Percentiles rank a stretch among this genome's conserved stretches.
phyloP scores from a whole-genome alignment of 75 land plant species.

The Cryptomeria japonica region DNA sequence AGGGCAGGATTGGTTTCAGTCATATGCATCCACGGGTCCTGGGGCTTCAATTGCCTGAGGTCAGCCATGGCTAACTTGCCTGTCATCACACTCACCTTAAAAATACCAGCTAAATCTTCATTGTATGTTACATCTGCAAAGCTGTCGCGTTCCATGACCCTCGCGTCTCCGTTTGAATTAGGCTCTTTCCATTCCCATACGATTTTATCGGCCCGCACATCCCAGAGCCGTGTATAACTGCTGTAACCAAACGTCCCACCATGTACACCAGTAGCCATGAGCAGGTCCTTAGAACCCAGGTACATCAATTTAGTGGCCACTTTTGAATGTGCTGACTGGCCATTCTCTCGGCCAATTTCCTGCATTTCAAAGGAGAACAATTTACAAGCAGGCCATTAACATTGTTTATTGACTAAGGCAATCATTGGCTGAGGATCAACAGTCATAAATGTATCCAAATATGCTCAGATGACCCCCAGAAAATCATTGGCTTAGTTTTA shows the following conservation, averaged over 20 bases:
- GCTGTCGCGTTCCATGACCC: slow-evolving; percentile 66
- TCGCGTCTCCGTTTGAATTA: slow-evolving; percentile 39
- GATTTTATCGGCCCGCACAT: slow-evolving; percentile 52
- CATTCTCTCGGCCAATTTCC: slow-evolving; percentile 69
- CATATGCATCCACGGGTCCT: slow-evolving; percentile 53
- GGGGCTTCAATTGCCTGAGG: slow-evolving; percentile 47
- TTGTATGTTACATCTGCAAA: slow-evolving; percentile 71
- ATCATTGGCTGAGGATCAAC: not conserved
- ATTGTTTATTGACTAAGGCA: not conserved
- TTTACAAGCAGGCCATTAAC: not conserved
- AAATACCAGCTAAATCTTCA: slow-evolving; percentile 41
- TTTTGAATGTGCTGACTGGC: slow-evolving; percentile 46
- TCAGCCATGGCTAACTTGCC: slow-evolving; percentile 73
- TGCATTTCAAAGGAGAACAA: slow-evolving; percentile 4
- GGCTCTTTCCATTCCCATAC: slow-evolving; percentile 96
- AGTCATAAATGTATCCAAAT: not conserved
- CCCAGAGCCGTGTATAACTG: slow-evolving; percentile 87
- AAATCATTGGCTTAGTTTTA: not conserved
- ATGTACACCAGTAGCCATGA: slow-evolving; percentile 56
- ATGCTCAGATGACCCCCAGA: not conserved
- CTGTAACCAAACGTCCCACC: slow-evolving; percentile 84
- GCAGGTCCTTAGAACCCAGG: slow-evolving; percentile 38
- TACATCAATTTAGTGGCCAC: slow-evolving; percentile 58
- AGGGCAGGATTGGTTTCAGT: slow-evolving; percentile 33
- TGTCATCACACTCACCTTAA: slow-evolving; percentile 71